phyloP scores from a whole-genome alignment of 2,329 filamentous ascomycete genomes.

The Rhynchosporium agropyri region DNA sequence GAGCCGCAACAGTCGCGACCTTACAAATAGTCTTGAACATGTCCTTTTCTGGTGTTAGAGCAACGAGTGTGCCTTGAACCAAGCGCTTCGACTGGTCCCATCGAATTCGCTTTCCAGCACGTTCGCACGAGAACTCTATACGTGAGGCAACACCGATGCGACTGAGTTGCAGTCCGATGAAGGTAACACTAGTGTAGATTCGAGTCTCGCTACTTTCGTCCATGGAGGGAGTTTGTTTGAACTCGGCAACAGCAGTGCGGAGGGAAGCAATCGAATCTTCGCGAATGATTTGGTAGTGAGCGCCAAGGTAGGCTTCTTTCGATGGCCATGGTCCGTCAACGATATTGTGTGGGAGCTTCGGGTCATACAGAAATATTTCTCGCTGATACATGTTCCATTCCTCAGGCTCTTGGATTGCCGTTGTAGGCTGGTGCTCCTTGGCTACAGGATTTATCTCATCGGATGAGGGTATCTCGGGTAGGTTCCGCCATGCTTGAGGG shows the following conservation, averaged over 20 bases:
- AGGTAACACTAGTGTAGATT: constrained; percentile 72
- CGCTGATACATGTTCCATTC: constrained; percentile 34
- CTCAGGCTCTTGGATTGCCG: constrained; percentile 21
- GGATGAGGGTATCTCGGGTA: constrained; percentile 58
- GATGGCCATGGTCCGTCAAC: constrained; percentile 59
- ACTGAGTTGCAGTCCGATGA: constrained; percentile 66
- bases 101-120: constrained; percentile 65
- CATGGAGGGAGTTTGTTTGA: constrained; percentile 56
- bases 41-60: constrained; percentile 56
- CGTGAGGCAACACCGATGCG: constrained; percentile 65
- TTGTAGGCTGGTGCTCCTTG: background rate
- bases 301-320: constrained; percentile 67
- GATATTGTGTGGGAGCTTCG: constrained; percentile 53
- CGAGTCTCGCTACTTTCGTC: constrained; percentile 60
- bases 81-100: constrained; percentile 62
- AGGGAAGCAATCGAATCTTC: constrained; percentile 74
- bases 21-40: constrained; percentile 66
- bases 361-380: constrained; percentile 25
- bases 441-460: constrained; percentile 51
- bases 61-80: constrained; percentile 56
- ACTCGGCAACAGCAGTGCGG: constrained; percentile 63
- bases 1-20: constrained; percentile 72
- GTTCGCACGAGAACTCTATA: constrained; percentile 69
- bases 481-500: constrained; percentile 42
- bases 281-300: constrained; percentile 75